phyloP scores from a whole-genome alignment of 2,329 filamentous ascomycete genomes.

The Juglanconis sp. region DNA sequence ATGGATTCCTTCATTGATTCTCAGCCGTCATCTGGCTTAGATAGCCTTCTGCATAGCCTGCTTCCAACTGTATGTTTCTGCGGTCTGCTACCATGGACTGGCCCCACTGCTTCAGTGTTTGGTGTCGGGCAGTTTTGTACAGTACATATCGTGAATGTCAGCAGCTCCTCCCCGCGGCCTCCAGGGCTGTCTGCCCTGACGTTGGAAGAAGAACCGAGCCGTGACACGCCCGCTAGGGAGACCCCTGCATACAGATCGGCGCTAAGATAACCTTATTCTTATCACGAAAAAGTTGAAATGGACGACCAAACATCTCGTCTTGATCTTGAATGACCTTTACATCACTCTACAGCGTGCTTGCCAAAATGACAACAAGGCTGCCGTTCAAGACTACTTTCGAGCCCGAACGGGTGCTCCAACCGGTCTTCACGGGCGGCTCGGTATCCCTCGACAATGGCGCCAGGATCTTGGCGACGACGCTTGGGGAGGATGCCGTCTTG shows the following conservation, averaged over 20 bases:
- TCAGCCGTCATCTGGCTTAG: no score
- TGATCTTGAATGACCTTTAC: not conserved
- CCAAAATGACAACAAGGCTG: conserved; percentile 58
- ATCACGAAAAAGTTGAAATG: conserved; percentile 22
- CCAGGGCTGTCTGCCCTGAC: not conserved
- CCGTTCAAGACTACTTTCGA: conserved; percentile 86
- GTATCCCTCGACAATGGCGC: conserved; percentile 80
- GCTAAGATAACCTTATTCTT: conserved; percentile 38
- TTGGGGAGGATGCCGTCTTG: conserved; percentile 89
- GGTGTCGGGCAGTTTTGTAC: no score
- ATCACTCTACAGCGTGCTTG: conserved; percentile 4
- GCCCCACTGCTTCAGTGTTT: no score
- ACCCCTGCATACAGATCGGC: conserved; percentile 12
- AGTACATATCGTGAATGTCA: no score
- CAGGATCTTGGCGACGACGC: conserved; percentile 76
- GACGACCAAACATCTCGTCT: not conserved
- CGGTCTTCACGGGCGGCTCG: conserved; percentile 89
- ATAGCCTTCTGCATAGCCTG: no score
- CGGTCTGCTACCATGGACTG: no score
- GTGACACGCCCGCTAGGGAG: not conserved
- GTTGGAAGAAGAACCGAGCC: not conserved
- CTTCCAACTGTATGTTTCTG: no score
- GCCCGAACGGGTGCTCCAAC: conserved; percentile 75
- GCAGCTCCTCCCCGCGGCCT: not conserved
- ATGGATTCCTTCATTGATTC: no score